phyloP scores from a whole-genome alignment of 108 stramenopile species.

The Nitzschia sp. region DNA sequence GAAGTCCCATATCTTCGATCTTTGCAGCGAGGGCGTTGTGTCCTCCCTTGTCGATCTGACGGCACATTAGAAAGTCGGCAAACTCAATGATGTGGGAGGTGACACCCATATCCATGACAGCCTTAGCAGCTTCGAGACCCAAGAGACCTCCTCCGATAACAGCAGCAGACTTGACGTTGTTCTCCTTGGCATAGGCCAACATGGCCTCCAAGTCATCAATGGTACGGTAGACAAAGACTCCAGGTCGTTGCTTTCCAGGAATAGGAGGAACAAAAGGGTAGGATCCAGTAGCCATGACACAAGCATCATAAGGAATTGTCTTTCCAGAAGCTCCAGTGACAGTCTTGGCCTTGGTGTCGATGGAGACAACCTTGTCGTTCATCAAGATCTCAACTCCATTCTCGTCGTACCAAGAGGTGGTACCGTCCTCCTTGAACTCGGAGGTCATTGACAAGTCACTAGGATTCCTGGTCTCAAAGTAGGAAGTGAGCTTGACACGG shows the following conservation, averaged over 20 bases:
- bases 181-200: constrained; percentile 81
- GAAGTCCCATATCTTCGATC: constrained; percentile 89
- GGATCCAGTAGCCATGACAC: constrained; percentile 91
- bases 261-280: constrained; percentile 94
- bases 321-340: constrained; percentile 78
- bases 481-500: constrained; percentile 89
- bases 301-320: constrained; percentile 78
- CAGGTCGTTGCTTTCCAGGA: constrained; percentile 84
- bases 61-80: constrained; percentile 93
- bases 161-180: constrained; percentile 84
- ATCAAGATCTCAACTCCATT: constrained; percentile 80
- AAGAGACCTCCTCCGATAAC: constrained; percentile 93
- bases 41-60: constrained; percentile 91
- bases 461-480: constrained; percentile 88
- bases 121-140: constrained; percentile 58
- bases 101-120: constrained; percentile 90
- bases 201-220: constrained; percentile 92
- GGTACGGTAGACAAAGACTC: constrained; percentile 94
- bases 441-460: constrained; percentile 82
- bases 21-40: constrained; percentile 89
- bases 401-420: constrained; percentile 84
- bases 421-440: constrained; percentile 68
- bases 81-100: constrained; percentile 89
- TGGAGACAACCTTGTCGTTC: constrained; percentile 78
- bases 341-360: constrained; percentile 81